Evolutionary conservation across 129 eudicot species (phyloP), one percentile per base, ranked within the genome.

Genomic region (Kitagawia praeruptora): DNA sequence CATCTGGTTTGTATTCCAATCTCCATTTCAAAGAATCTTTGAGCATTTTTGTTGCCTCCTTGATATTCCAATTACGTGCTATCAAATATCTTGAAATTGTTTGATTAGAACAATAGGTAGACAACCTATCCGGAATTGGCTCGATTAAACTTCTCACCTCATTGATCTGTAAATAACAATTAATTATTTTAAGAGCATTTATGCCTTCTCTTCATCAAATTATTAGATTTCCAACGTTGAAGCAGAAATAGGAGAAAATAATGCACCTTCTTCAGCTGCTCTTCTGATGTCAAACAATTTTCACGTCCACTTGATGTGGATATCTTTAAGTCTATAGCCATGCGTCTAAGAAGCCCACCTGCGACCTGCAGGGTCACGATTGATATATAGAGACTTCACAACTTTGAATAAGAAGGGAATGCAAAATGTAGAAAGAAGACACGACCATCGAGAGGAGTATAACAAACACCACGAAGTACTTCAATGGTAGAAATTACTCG

Each of bases 51-150:
- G 85, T 80, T 15, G 98, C 89, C 75, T 93, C 90, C 83, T 90
- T 89, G 72, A 90, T 83, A 76, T 90, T 93, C 98, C 98, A 88
- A 74, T 84, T 90, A 75, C 93, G 85, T 77, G 98, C 98, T 81
- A 82, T 86, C 56, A 93, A 77, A 80, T 88, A 92, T 85, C 97
- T 92, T 73, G 85, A 67, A 74, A 92, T 81, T 21, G 85, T 80
- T 72, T 84, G 87, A 87, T 92, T 93, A 39, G 90, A 83, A 82
- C 81, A 78, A 45, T 78, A 78, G 2, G 47, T 23, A 13, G 75
- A 44, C 63, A 78, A 66, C 74, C 70, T 78, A 44, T 45, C 75
- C 19, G 75, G 48, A 53, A 78, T 4, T 44, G 81, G n/a, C n/a
- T n/a, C n/a, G n/a, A n/a, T n/a, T n/a, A n/a, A n/a, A n/a, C n/a